Conservation (phyloP, 257 asterid species). For the Solanum gandarillasii region DNA sequence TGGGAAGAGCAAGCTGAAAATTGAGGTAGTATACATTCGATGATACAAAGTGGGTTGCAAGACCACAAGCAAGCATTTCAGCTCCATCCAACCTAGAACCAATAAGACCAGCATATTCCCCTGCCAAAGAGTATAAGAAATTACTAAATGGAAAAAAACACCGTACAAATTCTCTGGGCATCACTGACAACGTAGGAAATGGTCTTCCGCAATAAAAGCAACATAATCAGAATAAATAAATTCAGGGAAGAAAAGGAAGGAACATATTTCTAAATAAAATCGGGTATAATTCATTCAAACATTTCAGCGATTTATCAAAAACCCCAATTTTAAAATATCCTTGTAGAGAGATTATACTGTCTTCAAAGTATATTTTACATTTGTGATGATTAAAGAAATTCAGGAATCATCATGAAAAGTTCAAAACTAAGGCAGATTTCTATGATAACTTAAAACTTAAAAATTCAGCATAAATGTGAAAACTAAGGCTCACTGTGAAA, state of each 20-base stretch:
- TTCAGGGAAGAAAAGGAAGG: background rate
- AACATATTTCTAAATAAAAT: background rate
- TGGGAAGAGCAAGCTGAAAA: background rate
- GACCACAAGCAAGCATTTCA: slow-evolving; percentile 87
- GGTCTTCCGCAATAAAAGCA: background rate
- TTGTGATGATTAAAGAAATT: background rate
- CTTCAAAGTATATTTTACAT: background rate
- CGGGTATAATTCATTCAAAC: background rate
- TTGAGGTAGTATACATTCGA: slow-evolving; percentile 35
- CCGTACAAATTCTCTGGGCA: background rate
- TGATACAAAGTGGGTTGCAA: slow-evolving; percentile 75
- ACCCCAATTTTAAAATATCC: background rate
- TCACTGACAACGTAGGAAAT: background rate
- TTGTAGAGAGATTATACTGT: background rate
- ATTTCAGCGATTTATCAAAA: background rate
- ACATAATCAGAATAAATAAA: background rate
- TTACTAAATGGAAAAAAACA: background rate
- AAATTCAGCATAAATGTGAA: background rate
- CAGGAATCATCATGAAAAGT: background rate
- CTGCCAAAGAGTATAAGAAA: slow-evolving; percentile 28
- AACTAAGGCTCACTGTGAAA: background rate
- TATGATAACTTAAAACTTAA: background rate
- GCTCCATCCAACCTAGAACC: slow-evolving; percentile 84
- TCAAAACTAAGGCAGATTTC: background rate
- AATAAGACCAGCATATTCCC: slow-evolving; percentile 74